Percentiles rank a stretch among this genome's conserved stretches.
Conservation (phyloP, 345 rosid species). For the Eucalyptus cloeziana region DNA sequence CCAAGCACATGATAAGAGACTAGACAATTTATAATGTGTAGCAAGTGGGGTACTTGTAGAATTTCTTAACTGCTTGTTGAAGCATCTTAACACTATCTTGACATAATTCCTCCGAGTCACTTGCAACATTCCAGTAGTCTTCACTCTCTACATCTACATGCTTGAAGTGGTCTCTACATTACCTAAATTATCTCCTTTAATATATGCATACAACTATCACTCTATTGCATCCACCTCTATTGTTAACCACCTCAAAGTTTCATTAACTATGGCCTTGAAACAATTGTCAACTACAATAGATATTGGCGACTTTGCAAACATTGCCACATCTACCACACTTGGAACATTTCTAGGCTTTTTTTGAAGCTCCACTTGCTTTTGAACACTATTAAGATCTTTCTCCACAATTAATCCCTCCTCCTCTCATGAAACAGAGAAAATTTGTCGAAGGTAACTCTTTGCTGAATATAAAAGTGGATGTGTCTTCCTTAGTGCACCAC, state of each 20-base stretch:
- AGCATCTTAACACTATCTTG: not conserved
- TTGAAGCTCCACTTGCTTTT: too few species aligned
- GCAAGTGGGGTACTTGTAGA: not conserved
- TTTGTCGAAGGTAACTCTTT: too few species aligned
- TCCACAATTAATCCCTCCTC: too few species aligned
- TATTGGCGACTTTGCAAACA: too few species aligned
- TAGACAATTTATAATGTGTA: not conserved
- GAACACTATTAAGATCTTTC: rapidly evolving
- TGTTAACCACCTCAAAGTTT: too few species aligned
- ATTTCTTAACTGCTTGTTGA: not conserved
- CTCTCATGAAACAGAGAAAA: too few species aligned
- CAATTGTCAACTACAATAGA: too few species aligned
- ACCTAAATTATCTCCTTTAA: not conserved
- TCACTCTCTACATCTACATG: not conserved
- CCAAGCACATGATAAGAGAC: not conserved
- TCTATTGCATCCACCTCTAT: not conserved
- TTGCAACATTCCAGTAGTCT: not conserved
- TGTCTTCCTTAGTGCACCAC: too few species aligned
- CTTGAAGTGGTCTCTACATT: not conserved
- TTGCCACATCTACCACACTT: too few species aligned
- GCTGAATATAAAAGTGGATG: too few species aligned
- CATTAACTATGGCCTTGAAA: too few species aligned
- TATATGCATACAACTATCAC: not conserved
- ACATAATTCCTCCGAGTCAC: not conserved
- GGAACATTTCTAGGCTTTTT: too few species aligned